Conservation (phyloP, 139 green algal species). For the Tetradesmus obliquus region DNA sequence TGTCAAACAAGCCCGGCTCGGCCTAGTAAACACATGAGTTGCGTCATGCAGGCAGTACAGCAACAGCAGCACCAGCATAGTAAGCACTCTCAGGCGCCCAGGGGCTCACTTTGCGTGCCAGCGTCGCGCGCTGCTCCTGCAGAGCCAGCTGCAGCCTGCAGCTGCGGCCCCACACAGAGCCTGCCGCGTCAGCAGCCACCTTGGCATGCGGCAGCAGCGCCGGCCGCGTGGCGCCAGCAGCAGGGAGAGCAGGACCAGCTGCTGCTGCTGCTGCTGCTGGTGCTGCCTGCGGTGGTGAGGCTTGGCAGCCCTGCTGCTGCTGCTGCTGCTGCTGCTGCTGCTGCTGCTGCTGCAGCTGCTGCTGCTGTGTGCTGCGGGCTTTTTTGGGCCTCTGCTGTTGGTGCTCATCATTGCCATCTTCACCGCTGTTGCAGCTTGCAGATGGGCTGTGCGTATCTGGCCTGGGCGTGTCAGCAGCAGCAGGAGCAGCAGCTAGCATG, state of each 20-base stretch:
- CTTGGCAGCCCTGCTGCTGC: neutral
- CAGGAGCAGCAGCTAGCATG: neutral
- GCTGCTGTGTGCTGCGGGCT: neutral
- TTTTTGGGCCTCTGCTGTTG: neutral
- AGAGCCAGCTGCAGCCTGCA: conserved; percentile 7
- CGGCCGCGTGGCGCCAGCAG: neutral
- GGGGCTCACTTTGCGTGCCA: neutral
- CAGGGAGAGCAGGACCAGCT: neutral
- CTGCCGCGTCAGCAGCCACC: neutral
- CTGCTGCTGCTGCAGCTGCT: neutral
- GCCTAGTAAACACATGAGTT: no score
- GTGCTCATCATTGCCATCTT: no score
- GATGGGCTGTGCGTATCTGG: neutral
- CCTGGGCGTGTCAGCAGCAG: conserved; percentile 1
- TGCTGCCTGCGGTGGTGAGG: neutral
- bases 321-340: conserved; percentile 3
- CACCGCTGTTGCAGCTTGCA: neutral
- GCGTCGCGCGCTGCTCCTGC: neutral
- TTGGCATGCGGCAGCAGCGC: conserved; percentile 14
- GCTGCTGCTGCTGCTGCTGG: neutral
- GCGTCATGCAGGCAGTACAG: neutral
- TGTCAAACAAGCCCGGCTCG: no score
- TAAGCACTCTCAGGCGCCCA: no score
- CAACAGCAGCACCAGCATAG: neutral
- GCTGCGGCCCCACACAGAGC: neutral